Percentiles rank a stretch among this genome's conserved stretches.
These are phyloP conservation scores for Podospora australis DNA, from an alignment of 495 filamentous ascomycete species.

Conservation along the genomic window DNA sequence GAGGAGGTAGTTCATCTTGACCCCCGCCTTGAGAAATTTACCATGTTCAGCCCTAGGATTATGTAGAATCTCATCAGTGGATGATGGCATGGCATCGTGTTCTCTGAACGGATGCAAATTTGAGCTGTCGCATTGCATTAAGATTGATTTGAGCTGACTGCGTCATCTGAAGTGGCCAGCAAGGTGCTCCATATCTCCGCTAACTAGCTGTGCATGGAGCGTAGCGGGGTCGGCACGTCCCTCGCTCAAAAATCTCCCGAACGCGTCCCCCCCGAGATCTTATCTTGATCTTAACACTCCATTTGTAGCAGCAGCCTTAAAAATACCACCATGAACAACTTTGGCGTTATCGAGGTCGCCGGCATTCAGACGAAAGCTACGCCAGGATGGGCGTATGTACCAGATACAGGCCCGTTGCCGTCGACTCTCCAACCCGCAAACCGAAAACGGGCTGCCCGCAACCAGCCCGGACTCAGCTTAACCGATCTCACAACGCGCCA, in stretches of 20 bases:
- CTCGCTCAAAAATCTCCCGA: conserved; percentile 6
- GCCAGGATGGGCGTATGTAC: conserved; percentile 85
- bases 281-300: too few relatives aligned
- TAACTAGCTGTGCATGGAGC: neutral
- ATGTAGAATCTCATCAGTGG: neutral
- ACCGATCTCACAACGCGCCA: conserved; percentile 62
- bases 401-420: conserved; percentile 60
- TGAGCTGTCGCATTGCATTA: neutral
- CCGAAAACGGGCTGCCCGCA: conserved; percentile 60
- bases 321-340: conserved; percentile 41
- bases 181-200: neutral
- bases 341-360: conserved; percentile 68
- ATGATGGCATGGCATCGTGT: too few relatives aligned
- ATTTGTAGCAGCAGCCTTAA: too few relatives aligned
- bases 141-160: neutral
- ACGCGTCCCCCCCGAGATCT: too few relatives aligned
- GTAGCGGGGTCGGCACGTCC: neutral
- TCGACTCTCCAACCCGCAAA: conserved; percentile 38
- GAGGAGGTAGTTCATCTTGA: neutral
- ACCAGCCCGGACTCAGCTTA: conserved; percentile 48
- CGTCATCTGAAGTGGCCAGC: neutral
- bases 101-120: too few relatives aligned
- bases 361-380: conserved; percentile 58
- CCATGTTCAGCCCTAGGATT: too few relatives aligned
- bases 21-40: neutral